Evolutionary conservation across 257 asterid species (phyloP), one percentile per base, ranked within the genome.

Genomic region (Solanum appendiculatum): DNA sequence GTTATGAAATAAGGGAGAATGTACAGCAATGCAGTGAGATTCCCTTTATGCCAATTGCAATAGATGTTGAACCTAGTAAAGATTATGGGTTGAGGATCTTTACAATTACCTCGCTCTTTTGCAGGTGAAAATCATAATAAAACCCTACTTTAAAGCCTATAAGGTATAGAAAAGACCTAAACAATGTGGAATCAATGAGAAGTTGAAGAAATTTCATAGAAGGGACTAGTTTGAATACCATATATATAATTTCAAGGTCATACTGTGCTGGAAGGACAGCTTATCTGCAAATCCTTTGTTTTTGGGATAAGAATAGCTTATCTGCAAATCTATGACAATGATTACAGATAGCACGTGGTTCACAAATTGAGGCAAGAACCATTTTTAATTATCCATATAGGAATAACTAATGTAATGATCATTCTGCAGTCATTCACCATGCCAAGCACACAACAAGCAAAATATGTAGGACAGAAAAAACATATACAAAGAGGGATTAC

Each of bases 401-500:
- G 1, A 78, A 42, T 9, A 78, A 27, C 37, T 78, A 44, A 78
- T 27, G 84, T 8, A 78, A 78, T 25, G 40, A 78, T 44, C 63
- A 78, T 44, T 78, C 25, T 44, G 39, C 44, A 44, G 39, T 78
- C 84, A 78, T 78, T 78, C 63, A 42, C 64, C 40, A 31, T 1
- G 84, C 64, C 3, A 27, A 44, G 84, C 84, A 44, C 27, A 10
- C 64, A 44, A 44, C 10, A 27, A 78, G 40, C 84, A 44, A 78
- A 42, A 44, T 44, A 78, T 15, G 16, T 78, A 44, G 84, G 84
- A 78, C 33, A 29, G 84, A 27, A 6, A 25, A 78, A 78, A 27
- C 10, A 48, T 81, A 51, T 48, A 48, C 25, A 51, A 78, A 34
- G 31, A 11, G 37, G 64, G 9, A 44, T 10, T 88, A 97, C 99